phyloP scores from a whole-genome alignment of 441 rosid genomes.

The Euphorbia celastroides region DNA sequence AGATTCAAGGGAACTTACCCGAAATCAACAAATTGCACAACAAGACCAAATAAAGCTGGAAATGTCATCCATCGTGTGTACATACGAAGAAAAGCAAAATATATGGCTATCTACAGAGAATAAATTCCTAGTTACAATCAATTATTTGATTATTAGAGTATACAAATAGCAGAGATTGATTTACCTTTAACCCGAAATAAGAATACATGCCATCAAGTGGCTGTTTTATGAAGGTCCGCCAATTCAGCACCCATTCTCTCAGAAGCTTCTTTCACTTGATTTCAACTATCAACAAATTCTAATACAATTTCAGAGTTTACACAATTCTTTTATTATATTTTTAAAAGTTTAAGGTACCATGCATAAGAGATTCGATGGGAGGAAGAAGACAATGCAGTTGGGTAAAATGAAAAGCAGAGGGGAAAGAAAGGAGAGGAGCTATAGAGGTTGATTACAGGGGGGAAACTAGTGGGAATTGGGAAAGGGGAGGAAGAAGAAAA shows the following conservation, averaged over 20 bases:
- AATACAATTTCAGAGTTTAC: slow-evolving; percentile 19
- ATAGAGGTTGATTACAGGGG: slow-evolving; percentile 3
- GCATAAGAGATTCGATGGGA: slow-evolving; percentile 58
- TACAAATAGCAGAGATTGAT: not conserved
- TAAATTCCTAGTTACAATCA: slow-evolving; percentile 21
- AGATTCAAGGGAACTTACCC: slow-evolving; percentile 39
- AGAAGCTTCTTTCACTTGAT: slow-evolving; percentile 64
- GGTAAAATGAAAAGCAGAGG: not conserved
- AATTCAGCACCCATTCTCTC: slow-evolving; percentile 73
- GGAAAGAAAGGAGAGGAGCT: slow-evolving; percentile 19
- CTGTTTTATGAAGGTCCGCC: slow-evolving; percentile 66
- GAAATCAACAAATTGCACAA: slow-evolving; percentile 62
- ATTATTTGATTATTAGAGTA: slow-evolving; percentile 8
- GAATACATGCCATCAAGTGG: slow-evolving; percentile 80
- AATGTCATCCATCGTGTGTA: slow-evolving; percentile 77
- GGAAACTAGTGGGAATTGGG: not conserved
- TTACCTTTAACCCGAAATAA: slow-evolving; percentile 82
- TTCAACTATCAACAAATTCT: slow-evolving; percentile 52
- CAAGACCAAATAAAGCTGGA: slow-evolving; percentile 66
- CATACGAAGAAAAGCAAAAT: slow-evolving; percentile 88
- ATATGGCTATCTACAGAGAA: slow-evolving; percentile 64
- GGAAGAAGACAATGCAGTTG: slow-evolving; percentile 8
- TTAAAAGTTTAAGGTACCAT: slow-evolving; percentile 45
- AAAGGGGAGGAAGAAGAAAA: not conserved
- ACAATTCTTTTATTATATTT: slow-evolving; percentile 14